Base-by-base conservation (phyloP, 768 basidiomycete genomes). In the Termitomyces eurrhizus region DNA sequence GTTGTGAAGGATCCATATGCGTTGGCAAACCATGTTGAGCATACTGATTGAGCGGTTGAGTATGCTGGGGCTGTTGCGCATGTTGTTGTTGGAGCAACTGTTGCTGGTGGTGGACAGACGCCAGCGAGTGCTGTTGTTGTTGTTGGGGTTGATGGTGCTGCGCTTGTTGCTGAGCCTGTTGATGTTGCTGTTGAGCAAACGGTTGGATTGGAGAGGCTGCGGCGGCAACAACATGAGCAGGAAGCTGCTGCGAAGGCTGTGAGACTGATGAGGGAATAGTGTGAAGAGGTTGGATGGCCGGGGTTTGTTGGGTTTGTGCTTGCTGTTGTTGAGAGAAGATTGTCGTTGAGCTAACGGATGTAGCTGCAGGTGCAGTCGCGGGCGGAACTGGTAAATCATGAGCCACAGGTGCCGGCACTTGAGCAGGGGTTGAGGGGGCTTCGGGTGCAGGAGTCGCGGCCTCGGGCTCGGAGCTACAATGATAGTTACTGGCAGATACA, bases 21-120 rank as follows among this genome's bases (percentile, higher is more conserved):
- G 84, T 81, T 1, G 82, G 79, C 18, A 91, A 77, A 26, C 82
- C 83, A 62, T 88, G 88, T 58, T 89, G 88, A 3, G 83, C 73
- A 70, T 88, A 89, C 62, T 84, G 81, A 64, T 81, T 68, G 55
- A 77, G 76, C 48, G 76, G 76, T 57, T 79, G 78, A 33, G 80
- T 57, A 46, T 56, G 55, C 24, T 56, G 55, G 18, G 55, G 55
- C 24, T 48, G 56, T 49, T 57, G 56, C 5, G 18, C 56, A 37
- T 57, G 56, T 26, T 57, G 52, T 36, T 53, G 56, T 57, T 57
- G 56, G 45, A 57, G 56, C 50, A 58, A 44, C 48, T 46, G 57
- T 52, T 58, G 57, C 33, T 58, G 57, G 11, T 58, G 57, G 11
- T 57, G 56, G 3, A 48, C 56, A 18, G 56, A 48, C 3, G 45